Base-by-base conservation (phyloP, 176 grass and related monocot species). In the Tillandsia leiboldiana region DNA sequence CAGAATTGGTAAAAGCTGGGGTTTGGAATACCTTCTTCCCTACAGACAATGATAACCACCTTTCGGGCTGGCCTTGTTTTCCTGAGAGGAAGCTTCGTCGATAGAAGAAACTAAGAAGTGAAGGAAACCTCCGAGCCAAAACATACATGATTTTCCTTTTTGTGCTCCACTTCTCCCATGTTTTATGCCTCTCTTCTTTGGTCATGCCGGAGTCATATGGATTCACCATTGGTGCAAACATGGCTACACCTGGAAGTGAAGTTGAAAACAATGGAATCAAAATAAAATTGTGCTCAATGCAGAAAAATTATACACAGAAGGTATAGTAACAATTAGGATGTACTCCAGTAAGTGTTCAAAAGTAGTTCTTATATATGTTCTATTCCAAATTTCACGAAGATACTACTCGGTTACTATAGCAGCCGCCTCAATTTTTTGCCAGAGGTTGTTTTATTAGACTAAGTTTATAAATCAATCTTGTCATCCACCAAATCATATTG, bases 221-320 rank as follows among this genome's bases (percentile, higher is more conserved):
- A 84, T 99, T 99, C 50, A 72, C 84, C 79, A 93, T 82, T 87
- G 94, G 87, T 58, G 94, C 89, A 51, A 99, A 93, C 89, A 99
- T 80, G 50, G 87, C 89, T 83, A 84, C 90, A 72, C 90, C 94
- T 99, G 79, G 29, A 79, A 80, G 15, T 17, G 56, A 18, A 61
- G 15, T 61, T 61, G 33, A 61, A 61, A 61, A 61, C 56, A 61
- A 61, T 2, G 17, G 17, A 10, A 61, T 18, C 12, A 59, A 22
- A 22, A 9, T 61, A 15, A 61, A 18, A 22, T 61, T 61, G 15
- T 22, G 56, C 0, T 20, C 7, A 14, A 61, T 20, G 22, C 2
- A 61, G 15, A 18, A 2, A 15, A 17, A 57, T 18, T 3, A 17
- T 18, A 17, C 29, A 4, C 29, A 33, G 29, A 42, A 42, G 33